Percentiles rank a stretch among this genome's conserved stretches.
Evolutionary conservation across 1,284 basidiomycete genomes (phyloP).

Genomic region (Cutaneotrichosporon sp.): DNA sequence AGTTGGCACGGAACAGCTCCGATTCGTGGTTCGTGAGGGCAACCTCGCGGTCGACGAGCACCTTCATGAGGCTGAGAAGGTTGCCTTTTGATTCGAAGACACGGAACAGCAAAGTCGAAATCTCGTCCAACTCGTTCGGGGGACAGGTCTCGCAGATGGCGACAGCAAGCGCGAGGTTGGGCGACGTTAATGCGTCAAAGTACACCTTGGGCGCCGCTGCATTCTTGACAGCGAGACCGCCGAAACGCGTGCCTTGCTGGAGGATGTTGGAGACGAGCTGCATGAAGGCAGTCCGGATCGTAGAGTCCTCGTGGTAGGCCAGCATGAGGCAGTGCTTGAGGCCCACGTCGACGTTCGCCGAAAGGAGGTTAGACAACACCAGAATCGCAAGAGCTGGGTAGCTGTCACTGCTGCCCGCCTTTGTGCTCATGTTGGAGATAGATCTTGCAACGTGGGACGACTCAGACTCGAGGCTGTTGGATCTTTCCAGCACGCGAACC

Average conservation of each 20-base stretch:
- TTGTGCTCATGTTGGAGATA: slow-evolving; percentile 18
- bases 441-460: slow-evolving; percentile 19
- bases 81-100: slow-evolving; percentile 70
- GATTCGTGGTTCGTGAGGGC: slow-evolving; percentile 68
- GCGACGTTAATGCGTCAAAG: slow-evolving; percentile 26
- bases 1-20: slow-evolving; percentile 77
- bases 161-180: slow-evolving; percentile 57
- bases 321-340: slow-evolving; percentile 79
- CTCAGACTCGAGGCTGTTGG: slow-evolving; percentile 18
- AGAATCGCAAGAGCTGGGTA: slow-evolving; percentile 50
- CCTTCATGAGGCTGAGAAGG: slow-evolving; percentile 68
- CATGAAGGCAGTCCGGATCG: slow-evolving; percentile 75
- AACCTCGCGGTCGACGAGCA: slow-evolving; percentile 79
- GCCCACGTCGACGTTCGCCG: slow-evolving; percentile 79
- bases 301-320: slow-evolving; percentile 69
- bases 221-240: slow-evolving; percentile 27
- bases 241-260: slow-evolving; percentile 60
- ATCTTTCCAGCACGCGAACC: slow-evolving; percentile 59
- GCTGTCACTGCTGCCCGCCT: slow-evolving; percentile 9
- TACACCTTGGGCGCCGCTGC: slow-evolving; percentile 27
- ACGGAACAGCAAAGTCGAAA: slow-evolving; percentile 72
- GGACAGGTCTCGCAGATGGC: slow-evolving; percentile 83
- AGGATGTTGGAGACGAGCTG: slow-evolving; percentile 83
- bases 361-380: slow-evolving; percentile 75
- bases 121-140: slow-evolving; percentile 70